Base-by-base conservation (phyloP, 345 rosid genomes). In the Kernera saxatilis region DNA sequence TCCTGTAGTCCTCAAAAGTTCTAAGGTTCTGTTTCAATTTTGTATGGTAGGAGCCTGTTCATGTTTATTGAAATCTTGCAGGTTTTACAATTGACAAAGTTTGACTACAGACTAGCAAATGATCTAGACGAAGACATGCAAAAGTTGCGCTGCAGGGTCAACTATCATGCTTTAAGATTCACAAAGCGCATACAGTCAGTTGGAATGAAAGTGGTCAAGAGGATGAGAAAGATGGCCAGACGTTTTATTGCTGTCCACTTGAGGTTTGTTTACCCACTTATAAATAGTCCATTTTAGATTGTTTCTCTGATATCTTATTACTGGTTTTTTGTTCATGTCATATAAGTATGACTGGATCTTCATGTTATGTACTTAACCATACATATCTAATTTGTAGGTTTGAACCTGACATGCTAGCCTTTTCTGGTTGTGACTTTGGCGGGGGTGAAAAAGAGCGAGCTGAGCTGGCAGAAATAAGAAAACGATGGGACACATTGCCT, bases 351-450 rank as follows among this genome's bases (percentile, higher is more conserved):
- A 8, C 8, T 39, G 39, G 15, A 53, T 21, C 43, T 33, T 35
- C 32, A 45, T 55, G 48, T 43, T 30, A 43, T 55, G 26, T 46
- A 35, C 39, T 39, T 61, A 61, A 68, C 41, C 30, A 59, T 23
- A 59, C 2, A 67, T 41, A 43, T 35, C 26, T 30, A 14, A 51
- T 45, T 45, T 65, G 27, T 84, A 95, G 99, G 80, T 95, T 95
- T 80, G 99, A 95, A 81, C 93, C 99, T 67, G 99, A 95, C 79
- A 95, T 92, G 98, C 86, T 95, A 60, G 98, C 99, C 25, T 95
- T 95, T 81, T 95, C 99, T 65, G 98, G 99, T 70, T 95, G 99
- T 76, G 93, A 92, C 78, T 95, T 74, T 79, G 99, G 99, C 26
- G 99, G 99, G n/a, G 99, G 99, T 70, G 99, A 92, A 53, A 92